Conservation (phyloP, 148 eudicot genomes). For the Rhododendron kiyosumense region DNA sequence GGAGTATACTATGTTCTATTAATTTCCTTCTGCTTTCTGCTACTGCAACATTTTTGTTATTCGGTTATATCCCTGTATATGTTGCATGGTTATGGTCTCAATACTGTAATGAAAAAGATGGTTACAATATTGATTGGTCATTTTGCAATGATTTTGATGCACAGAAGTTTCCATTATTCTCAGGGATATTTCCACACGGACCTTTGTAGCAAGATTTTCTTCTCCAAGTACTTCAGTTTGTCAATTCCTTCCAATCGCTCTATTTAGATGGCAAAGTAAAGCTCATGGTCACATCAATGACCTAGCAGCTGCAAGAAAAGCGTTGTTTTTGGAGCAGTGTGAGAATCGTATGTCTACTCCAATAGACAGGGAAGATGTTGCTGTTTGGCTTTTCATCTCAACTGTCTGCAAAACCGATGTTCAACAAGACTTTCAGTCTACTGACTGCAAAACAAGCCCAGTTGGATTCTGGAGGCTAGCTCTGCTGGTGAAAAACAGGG, state of each 20-base stretch:
- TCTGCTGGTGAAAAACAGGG: conserved; percentile 49
- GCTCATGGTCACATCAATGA: conserved; percentile 26
- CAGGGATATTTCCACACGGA: conserved; percentile 73
- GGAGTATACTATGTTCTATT: background rate
- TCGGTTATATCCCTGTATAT: background rate
- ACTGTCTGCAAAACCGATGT: conserved; percentile 32
- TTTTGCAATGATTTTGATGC: background rate
- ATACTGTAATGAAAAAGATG: background rate
- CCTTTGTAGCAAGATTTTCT: conserved; percentile 63
- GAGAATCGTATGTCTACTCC: conserved; percentile 21
- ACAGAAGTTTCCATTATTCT: background rate
- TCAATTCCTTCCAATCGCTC: conserved; percentile 55
- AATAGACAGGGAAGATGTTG: conserved; percentile 43
- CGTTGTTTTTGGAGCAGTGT: conserved; percentile 22
- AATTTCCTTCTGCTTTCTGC: background rate
- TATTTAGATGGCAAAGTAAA: conserved; percentile 50
- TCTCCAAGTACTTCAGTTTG: conserved; percentile 54
- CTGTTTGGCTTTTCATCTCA: conserved; percentile 64
- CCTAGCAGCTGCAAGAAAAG: conserved; percentile 50
- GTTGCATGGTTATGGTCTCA: background rate
- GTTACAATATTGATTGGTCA: background rate
- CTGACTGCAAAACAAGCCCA: conserved; percentile 20
- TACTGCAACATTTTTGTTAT: background rate
- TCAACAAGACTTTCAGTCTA: conserved; percentile 28
- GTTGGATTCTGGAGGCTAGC: conserved; percentile 74